A percentile compares a stretch with the other conserved stretches of the same genome.
These are phyloP conservation scores for Annulohypoxylon maeteangense DNA, from an alignment of 495 filamentous ascomycete genomes.

Conservation along the genomic window DNA sequence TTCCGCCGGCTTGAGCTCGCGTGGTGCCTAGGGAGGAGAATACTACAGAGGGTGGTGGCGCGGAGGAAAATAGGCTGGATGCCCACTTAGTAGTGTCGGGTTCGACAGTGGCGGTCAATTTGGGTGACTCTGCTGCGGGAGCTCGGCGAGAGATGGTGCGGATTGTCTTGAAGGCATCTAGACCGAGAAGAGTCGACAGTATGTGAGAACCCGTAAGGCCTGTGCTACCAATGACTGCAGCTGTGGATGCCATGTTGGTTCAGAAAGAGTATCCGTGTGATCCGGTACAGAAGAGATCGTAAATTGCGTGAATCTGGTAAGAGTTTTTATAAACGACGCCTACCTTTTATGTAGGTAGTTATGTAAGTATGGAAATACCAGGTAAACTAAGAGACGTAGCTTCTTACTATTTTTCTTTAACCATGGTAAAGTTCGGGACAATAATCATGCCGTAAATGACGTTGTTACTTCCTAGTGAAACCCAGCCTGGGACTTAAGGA, in stretches of 20 bases:
- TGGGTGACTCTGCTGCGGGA: conserved; percentile 57
- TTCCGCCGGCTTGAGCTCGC: conserved; percentile 69
- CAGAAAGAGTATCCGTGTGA: not conserved
- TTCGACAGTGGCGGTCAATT: conserved; percentile 61
- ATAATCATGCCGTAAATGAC: conserved; percentile 10
- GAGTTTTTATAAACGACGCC: not conserved
- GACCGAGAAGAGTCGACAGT: conserved; percentile 63
- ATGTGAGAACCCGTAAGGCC: conserved; percentile 68
- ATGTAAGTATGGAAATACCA: not conserved
- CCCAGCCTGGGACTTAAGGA: not conserved
- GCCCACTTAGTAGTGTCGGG: conserved; percentile 66
- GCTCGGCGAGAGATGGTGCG: conserved; percentile 68
- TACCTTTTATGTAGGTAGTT: no score
- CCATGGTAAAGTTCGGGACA: conserved; percentile 2
- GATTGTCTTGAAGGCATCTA: conserved; percentile 56
- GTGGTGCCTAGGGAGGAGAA: conserved; percentile 77
- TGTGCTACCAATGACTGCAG: conserved; percentile 66
- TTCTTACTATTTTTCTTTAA: not conserved
- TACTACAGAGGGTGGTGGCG: conserved; percentile 67
- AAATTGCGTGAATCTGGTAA: not conserved
- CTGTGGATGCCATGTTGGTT: conserved; percentile 51
- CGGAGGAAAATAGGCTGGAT: conserved; percentile 59
- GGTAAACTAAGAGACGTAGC: not conserved
- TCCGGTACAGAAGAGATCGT: not conserved
- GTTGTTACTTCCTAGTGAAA: not conserved